Percentiles rank a stretch among this genome's conserved stretches.
Evolutionary conservation across 1,284 basidiomycete genomes (phyloP).

Genomic region (Malassezia slooffiae): DNA sequence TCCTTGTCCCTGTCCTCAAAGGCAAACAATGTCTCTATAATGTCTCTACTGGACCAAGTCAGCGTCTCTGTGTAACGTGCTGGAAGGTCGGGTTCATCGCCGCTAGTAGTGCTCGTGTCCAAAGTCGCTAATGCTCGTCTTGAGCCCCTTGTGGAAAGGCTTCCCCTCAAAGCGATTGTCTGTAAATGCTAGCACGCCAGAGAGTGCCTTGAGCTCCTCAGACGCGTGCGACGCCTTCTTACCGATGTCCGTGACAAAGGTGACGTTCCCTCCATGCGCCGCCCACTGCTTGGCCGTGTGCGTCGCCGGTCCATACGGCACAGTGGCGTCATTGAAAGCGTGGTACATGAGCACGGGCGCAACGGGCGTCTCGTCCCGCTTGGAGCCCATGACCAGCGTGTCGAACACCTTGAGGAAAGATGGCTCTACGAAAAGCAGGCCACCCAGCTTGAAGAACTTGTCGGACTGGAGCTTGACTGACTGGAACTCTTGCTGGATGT

Average conservation of each 20-base stretch:
- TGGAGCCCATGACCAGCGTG: conserved; percentile 16
- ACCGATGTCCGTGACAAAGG: conserved; percentile 13
- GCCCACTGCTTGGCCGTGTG: conserved; percentile 22
- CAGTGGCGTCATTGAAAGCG: conserved; percentile 28
- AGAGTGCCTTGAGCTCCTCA: conserved; percentile 19
- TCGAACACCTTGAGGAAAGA: conserved; percentile 12
- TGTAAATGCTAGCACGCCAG: conserved; percentile 22
- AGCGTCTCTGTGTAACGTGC: too few species aligned
- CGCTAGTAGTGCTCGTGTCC: too few species aligned
- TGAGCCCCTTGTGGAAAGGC: background rate
- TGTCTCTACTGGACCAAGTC: too few species aligned
- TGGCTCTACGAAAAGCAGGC: conserved; percentile 17
- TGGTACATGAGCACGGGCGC: conserved; percentile 32
- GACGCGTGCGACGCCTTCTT: conserved; percentile 21
- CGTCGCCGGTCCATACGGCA: conserved; percentile 21
- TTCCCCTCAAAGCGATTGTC: conserved; percentile 18
- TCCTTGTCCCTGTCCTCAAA: too few species aligned
- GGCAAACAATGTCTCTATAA: too few species aligned
- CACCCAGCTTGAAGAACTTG: conserved; percentile 12
- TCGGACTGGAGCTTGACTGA: conserved; percentile 17
- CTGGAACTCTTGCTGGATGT: conserved; percentile 13
- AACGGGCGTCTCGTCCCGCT: conserved; percentile 13
- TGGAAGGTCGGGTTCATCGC: too few species aligned
- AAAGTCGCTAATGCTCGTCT: too few species aligned
- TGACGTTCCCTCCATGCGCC: conserved; percentile 27